Evolutionary conservation across 345 rosid species (phyloP), one percentile per base, ranked within the genome.

Genomic region (Brassica juncea): DNA sequence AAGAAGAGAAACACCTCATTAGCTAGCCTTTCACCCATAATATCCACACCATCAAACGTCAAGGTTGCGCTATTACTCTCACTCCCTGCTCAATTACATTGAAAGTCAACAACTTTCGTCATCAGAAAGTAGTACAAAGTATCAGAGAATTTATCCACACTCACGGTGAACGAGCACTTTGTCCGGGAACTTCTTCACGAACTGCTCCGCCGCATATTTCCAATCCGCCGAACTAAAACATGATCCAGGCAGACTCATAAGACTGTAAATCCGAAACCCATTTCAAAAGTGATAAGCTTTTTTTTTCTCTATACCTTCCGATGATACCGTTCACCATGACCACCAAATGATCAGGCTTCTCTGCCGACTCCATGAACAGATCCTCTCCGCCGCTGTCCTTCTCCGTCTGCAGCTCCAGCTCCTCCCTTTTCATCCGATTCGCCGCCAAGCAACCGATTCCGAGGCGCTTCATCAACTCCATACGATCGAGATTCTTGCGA

Each of bases 1-100:
- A 69, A 3, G 21, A 69, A 70, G 80, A 80, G 73, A 80, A 82
- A 72, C 67, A 94, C 99, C 97, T 94, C 99, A 82, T 89, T 72
- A 11, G 97, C 97, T 59, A 94, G 84, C 87, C 99, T 86, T 70
- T 94, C 91, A 74, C 99, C 99, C 97, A 91, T 92, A 82, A 79
- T 67, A 87, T 94, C 99, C 62, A 94, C 95, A 35, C 97, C 97
- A 81, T 92, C 93, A 84, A 92, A 92, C 30, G 97, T 94, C 86
- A 92, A 81, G 73, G 84, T 92, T 19, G 88, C 86, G 76, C 77
- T 78, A 83, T 94, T 94, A 84, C 92, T 84, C 85, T 88, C 87
- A 81, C 99, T 94, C 80, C 97, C 97, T 94, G 95, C 82, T 75
- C 59, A 19, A 2, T 16, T 4, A 15, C 72, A 71, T 78, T 25